These are phyloP conservation scores for Posidonia australis DNA, from an alignment of 106 monocot species.

Conservation along the genomic window DNA sequence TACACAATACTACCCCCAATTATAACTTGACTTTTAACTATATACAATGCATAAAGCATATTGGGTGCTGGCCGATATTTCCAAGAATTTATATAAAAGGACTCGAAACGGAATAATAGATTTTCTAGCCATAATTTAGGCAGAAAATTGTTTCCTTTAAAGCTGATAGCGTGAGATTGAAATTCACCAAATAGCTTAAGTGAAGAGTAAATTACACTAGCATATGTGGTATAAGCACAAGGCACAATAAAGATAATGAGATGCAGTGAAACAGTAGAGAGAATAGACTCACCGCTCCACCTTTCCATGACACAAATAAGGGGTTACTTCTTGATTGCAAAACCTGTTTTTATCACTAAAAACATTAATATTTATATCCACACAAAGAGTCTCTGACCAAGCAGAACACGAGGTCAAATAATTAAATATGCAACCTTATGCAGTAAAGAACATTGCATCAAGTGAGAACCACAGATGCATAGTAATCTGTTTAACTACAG, in stretches of 20 bases:
- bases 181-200: neutral
- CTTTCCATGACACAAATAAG: conserved; percentile 84
- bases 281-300: conserved; percentile 68
- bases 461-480: neutral
- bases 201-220: neutral
- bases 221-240: neutral
- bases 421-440: no score
- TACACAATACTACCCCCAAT: no score
- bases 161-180: no score
- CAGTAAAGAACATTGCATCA: no score
- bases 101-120: neutral
- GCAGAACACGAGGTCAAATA: no score
- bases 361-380: neutral
- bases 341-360: conserved; percentile 36
- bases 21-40: no score
- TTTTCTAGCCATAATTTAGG: neutral
- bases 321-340: conserved; percentile 82
- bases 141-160: neutral
- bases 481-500: no score
- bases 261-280: neutral
- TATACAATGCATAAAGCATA: no score
- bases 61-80: no score
- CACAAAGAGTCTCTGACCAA: neutral
- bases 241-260: neutral
- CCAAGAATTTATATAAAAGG: neutral